phyloP scores from a whole-genome alignment of 148 eudicot genomes.

The Diospyros lotus region DNA sequence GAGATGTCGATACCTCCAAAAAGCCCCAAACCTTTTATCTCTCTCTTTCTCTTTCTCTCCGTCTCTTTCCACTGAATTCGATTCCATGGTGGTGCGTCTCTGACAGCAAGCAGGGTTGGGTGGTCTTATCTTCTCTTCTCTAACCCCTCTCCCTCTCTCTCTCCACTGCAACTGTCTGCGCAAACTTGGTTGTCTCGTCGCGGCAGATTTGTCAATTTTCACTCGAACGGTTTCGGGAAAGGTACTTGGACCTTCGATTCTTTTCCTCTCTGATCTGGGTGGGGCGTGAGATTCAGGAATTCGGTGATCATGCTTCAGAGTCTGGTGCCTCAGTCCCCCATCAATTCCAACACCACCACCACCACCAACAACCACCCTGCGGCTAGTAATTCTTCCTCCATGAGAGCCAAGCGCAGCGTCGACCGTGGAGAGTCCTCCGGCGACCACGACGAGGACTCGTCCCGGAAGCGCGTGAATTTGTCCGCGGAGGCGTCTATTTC shows the following conservation, averaged over 20 bases:
- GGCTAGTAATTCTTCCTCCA: background rate
- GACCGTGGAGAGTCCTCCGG: background rate
- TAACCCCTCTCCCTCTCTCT: background rate
- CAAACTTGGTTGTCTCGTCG: constrained; percentile 7
- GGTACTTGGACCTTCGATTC: constrained; percentile 8
- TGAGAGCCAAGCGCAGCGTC: constrained; percentile 22
- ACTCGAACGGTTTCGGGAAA: background rate
- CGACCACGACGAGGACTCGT: background rate
- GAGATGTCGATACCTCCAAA: constrained; percentile 12
- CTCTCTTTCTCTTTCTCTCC: background rate
- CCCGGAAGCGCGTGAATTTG: constrained; percentile 14
- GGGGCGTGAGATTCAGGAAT: no score
- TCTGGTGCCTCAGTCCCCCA: constrained; percentile 16
- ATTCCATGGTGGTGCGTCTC: no score
- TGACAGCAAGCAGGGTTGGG: no score
- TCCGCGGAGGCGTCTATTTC: constrained; percentile 14
- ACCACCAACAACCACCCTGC: background rate
- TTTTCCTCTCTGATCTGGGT: background rate
- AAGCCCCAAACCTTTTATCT: constrained; percentile 17
- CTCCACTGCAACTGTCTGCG: background rate
- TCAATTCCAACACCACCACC: background rate
- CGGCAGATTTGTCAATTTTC: constrained; percentile 14
- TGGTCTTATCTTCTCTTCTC: background rate
- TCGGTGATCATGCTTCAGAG: constrained; percentile 35
- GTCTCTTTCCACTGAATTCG: no score